These are phyloP conservation scores for Rachicladosporium sp. DNA, from an alignment of 2,329 filamentous ascomycete species.

Conservation along the genomic window DNA sequence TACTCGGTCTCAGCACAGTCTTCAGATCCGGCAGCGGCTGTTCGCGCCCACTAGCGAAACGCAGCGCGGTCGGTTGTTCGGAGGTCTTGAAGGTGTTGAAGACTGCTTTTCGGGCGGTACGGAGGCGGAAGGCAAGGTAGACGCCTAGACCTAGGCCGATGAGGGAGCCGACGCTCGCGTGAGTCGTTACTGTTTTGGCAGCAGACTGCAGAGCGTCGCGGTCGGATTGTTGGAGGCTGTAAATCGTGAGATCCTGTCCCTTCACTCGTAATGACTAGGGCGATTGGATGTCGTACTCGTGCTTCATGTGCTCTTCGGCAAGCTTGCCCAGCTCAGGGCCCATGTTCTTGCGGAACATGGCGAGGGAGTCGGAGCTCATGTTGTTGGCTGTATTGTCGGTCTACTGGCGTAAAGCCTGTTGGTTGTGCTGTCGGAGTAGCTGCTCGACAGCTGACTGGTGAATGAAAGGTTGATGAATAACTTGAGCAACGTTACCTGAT, in stretches of 20 bases:
- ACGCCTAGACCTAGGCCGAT: slow-evolving; percentile 49
- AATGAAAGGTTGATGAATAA: too few species aligned
- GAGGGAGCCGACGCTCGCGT: slow-evolving; percentile 47
- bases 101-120: slow-evolving; percentile 43
- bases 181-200: slow-evolving; percentile 41
- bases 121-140: slow-evolving; percentile 45
- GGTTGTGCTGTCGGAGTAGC: background rate
- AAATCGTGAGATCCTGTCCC: too few species aligned
- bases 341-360: slow-evolving; percentile 34
- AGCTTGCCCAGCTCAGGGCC: slow-evolving; percentile 43
- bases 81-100: slow-evolving; percentile 49
- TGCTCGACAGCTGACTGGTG: too few species aligned
- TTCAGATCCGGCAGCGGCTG: slow-evolving; percentile 52
- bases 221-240: slow-evolving; percentile 42
- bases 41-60: slow-evolving; percentile 49
- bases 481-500: too few species aligned
- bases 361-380: slow-evolving; percentile 36
- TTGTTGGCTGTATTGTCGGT: background rate
- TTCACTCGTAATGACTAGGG: too few species aligned
- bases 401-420: background rate
- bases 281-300: slow-evolving; percentile 30
- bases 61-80: slow-evolving; percentile 49
- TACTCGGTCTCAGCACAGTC: slow-evolving; percentile 43
- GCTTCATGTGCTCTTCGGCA: slow-evolving; percentile 46
- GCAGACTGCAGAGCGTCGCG: slow-evolving; percentile 46